These are phyloP conservation scores for Aspergillus leporis DNA, from an alignment of 495 filamentous ascomycete species.

Conservation along the genomic window DNA sequence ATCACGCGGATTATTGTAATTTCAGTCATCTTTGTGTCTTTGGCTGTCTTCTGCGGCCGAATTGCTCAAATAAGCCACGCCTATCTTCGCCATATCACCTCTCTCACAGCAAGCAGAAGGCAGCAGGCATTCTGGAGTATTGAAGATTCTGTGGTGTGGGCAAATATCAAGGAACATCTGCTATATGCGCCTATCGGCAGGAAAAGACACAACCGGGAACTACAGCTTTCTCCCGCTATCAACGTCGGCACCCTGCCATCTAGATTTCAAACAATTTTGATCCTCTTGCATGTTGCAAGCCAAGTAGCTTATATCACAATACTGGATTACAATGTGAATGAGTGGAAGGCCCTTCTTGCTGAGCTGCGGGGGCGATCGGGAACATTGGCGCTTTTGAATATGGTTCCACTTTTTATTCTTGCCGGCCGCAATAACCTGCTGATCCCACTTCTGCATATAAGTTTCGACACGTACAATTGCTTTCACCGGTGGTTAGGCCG, in stretches of 20 bases:
- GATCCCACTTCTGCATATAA: constrained; percentile 76
- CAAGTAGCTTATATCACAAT: constrained; percentile 79
- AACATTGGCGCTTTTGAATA: constrained; percentile 78
- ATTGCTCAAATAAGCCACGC: constrained; percentile 62
- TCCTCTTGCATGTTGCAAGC: constrained; percentile 67
- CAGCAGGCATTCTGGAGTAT: constrained; percentile 62
- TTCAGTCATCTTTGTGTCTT: constrained; percentile 48
- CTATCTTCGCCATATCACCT: constrained; percentile 71
- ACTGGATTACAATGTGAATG: constrained; percentile 61
- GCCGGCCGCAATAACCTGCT: constrained; percentile 91
- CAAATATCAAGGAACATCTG: constrained; percentile 74
- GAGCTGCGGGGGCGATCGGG: constrained; percentile 84
- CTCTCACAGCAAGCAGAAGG: constrained; percentile 49
- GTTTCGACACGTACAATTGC: constrained; percentile 96
- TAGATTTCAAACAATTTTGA: constrained; percentile 75
- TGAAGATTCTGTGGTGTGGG: constrained; percentile 67
- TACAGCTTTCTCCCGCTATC: constrained; percentile 79
- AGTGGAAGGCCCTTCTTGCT: constrained; percentile 53
- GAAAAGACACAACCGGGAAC: constrained; percentile 84
- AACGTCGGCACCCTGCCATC: constrained; percentile 89
- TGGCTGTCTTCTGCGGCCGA: constrained; percentile 55
- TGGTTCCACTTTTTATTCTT: constrained; percentile 85
- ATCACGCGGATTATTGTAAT: constrained; percentile 45
- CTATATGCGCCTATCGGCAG: constrained; percentile 78
- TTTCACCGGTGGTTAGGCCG: constrained; percentile 95